Conservation (phyloP, 768 basidiomycete genomes). For the Russula vinacea region DNA sequence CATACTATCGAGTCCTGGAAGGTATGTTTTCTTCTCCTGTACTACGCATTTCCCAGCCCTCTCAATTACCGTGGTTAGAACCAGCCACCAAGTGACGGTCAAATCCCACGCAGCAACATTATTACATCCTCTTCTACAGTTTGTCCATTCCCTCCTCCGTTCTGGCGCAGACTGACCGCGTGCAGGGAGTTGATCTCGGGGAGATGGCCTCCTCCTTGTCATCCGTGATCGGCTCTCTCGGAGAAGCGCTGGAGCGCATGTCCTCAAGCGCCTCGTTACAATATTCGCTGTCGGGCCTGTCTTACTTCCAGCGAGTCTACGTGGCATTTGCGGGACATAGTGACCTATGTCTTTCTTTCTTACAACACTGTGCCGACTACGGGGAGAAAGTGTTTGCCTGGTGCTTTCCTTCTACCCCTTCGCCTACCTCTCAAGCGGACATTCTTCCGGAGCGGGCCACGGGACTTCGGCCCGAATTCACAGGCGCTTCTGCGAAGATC, state of each 20-base stretch:
- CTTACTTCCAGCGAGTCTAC: background rate
- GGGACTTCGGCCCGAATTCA: too few relatives aligned
- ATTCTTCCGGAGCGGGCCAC: background rate
- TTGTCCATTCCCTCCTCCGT: background rate
- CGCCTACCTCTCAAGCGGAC: background rate
- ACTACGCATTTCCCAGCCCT: background rate
- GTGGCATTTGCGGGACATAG: background rate
- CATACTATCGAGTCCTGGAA: conserved; percentile 3
- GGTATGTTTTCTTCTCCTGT: background rate
- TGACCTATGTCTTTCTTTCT: background rate
- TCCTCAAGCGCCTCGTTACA: background rate
- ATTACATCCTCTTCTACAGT: background rate
- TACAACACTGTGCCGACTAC: background rate
- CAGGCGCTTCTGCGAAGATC: too few relatives aligned
- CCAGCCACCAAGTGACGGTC: background rate
- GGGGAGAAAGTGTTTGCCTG: background rate
- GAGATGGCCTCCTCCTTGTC: background rate
- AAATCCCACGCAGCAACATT: background rate
- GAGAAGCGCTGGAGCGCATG: background rate
- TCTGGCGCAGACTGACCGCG: too few relatives aligned
- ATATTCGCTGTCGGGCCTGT: background rate
- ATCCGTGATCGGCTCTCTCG: background rate
- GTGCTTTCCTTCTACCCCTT: too few relatives aligned
- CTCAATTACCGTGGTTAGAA: background rate
- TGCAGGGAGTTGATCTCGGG: conserved; percentile 1